A percentile compares a stretch with the other conserved stretches of the same genome.
Conservation (phyloP, 305 asterid species). For the Salvia sclarea region DNA sequence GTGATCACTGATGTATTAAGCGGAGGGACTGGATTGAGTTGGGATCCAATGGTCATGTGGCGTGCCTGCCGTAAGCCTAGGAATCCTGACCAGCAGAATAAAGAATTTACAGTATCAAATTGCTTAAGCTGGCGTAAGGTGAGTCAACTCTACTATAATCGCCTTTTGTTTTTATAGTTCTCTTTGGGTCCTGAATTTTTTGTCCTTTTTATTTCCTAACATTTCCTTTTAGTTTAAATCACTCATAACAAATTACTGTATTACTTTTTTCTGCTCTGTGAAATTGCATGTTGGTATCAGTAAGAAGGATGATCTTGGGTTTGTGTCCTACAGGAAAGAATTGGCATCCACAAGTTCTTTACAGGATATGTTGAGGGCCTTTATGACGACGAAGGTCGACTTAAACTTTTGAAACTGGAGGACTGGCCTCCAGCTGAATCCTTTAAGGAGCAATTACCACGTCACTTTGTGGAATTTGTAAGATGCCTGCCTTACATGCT, state of each 20-base stretch:
- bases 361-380: conserved; percentile 13
- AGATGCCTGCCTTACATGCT: conserved; percentile 22
- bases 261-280: too few species aligned
- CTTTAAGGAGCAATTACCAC: conserved; percentile 5
- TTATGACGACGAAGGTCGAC: neutral
- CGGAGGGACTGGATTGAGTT: conserved; percentile 19
- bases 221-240: too few species aligned
- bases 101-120: neutral
- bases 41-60: conserved; percentile 33
- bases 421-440: conserved; percentile 15
- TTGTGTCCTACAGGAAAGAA: conserved; percentile 10
- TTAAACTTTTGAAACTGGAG: conserved; percentile 18
- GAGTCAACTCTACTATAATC: neutral
- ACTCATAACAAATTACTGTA: too few species aligned
- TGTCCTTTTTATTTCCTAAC: too few species aligned
- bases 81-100: neutral
- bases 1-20: conserved; percentile 22
- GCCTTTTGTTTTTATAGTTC: too few species aligned
- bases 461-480: conserved; percentile 2
- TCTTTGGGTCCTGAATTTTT: too few species aligned
- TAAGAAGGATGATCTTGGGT: neutral
- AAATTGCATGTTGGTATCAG: too few species aligned
- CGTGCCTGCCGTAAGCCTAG: conserved; percentile 25
- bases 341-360: neutral
- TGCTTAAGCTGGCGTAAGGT: conserved; percentile 18